Evolutionary conservation across 2,329 filamentous ascomycete genomes (phyloP).

Genomic region (Magnaporthales sp.): DNA sequence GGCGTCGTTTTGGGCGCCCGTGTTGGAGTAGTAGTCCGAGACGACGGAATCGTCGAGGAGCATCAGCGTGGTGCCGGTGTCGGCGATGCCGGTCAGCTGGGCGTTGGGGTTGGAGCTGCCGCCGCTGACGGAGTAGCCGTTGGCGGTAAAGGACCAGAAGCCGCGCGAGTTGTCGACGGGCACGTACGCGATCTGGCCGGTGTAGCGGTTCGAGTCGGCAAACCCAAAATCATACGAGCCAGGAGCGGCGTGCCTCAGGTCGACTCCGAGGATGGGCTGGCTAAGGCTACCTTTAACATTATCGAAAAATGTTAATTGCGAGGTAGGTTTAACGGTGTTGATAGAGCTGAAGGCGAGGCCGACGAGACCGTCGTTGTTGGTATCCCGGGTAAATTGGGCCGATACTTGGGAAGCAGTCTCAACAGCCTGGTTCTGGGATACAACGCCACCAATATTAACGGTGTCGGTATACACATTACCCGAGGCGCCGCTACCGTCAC

Average conservation of each 20-base stretch:
- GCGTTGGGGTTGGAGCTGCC: constrained; percentile 14
- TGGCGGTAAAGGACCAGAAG: constrained; percentile 29
- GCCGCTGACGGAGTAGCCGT: constrained; percentile 20
- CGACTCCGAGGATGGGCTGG: constrained; percentile 47
- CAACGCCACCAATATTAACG: constrained; percentile 20
- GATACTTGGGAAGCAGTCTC: constrained; percentile 20
- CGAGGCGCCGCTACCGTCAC: constrained; percentile 20
- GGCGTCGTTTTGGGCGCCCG: constrained; percentile 28
- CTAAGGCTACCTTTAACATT: constrained; percentile 22
- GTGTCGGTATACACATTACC: constrained; percentile 22
- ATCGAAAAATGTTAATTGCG: constrained; percentile 25
- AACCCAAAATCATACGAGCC: constrained; percentile 30
- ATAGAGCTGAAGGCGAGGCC: constrained; percentile 20
- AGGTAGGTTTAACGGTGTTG: constrained; percentile 18
- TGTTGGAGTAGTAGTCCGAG: constrained; percentile 39
- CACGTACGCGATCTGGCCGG: constrained; percentile 23
- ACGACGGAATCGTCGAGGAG: constrained; percentile 38
- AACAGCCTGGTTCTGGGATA: constrained; percentile 19
- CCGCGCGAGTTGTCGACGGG: constrained; percentile 22
- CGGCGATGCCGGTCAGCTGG: constrained; percentile 37
- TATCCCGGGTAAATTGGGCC: constrained; percentile 15
- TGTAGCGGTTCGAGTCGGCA: constrained; percentile 20
- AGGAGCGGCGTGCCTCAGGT: constrained; percentile 19
- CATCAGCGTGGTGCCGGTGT: constrained; percentile 54
- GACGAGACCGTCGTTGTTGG: constrained; percentile 15